Percentiles rank a stretch among this genome's conserved stretches.
These are phyloP conservation scores for Lichtheimia ornata DNA, from an alignment of 371 early-diverging fungal species.

Conservation along the genomic window DNA sequence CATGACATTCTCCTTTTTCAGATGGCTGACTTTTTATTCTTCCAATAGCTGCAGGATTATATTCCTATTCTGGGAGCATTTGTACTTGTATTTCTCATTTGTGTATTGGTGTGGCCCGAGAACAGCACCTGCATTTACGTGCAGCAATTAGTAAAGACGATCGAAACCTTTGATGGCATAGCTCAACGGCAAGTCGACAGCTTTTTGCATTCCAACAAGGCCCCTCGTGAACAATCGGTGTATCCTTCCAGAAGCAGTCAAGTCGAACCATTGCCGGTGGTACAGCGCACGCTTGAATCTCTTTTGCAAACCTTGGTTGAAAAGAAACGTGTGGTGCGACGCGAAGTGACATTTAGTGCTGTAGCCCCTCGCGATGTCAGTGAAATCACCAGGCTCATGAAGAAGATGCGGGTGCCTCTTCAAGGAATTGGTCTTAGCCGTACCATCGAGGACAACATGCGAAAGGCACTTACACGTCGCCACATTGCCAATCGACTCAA, in stretches of 20 bases:
- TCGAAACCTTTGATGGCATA: constrained; percentile 35
- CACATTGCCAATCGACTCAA: constrained; percentile 14
- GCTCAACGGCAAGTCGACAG: constrained; percentile 30
- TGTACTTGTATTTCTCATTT: constrained; percentile 26
- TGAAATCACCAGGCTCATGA: constrained; percentile 38
- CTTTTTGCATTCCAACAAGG: constrained; percentile 21
- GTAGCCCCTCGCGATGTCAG: constrained; percentile 43
- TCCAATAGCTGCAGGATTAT: constrained; percentile 12
- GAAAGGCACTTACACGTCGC: constrained; percentile 23
- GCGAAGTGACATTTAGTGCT: constrained; percentile 38
- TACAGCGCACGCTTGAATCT: constrained; percentile 30
- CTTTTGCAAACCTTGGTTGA: constrained; percentile 24
- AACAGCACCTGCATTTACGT: constrained; percentile 40
- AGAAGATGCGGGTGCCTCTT: constrained; percentile 34
- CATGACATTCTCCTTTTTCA: not conserved
- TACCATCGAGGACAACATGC: constrained; percentile 49
- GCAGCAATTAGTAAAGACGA: constrained; percentile 28
- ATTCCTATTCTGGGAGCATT: constrained; percentile 36
- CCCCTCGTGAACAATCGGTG: constrained; percentile 8
- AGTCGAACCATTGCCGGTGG: constrained; percentile 21
- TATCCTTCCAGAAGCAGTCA: constrained; percentile 9
- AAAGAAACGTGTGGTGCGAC: constrained; percentile 36
- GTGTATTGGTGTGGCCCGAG: constrained; percentile 38
- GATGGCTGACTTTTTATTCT: not conserved
- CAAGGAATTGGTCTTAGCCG: constrained; percentile 38